Evolutionary conservation across 148 eudicot genomes (phyloP).

Genomic region (Dysphania ambrosioides): DNA sequence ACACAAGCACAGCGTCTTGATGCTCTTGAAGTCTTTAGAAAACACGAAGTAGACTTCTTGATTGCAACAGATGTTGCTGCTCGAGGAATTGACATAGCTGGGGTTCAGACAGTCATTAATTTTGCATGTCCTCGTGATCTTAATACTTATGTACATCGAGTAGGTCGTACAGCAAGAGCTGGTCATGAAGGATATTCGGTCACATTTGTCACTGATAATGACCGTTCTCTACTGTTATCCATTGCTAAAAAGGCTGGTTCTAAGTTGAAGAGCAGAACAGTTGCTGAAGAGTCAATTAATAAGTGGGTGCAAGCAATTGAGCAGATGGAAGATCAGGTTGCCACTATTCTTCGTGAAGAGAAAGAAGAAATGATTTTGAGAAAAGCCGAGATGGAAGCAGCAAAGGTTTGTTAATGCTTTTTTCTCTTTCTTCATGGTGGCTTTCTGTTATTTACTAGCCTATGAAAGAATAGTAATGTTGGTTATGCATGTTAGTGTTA

Average conservation of each 20-base stretch:
- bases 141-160: slow-evolving; percentile 88
- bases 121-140: slow-evolving; percentile 87
- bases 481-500: too few relatives aligned
- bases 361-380: slow-evolving; percentile 96
- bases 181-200: slow-evolving; percentile 92
- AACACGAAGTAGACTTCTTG: slow-evolving; percentile 81
- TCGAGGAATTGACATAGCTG: slow-evolving; percentile 92
- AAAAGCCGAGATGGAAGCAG: slow-evolving; percentile 97
- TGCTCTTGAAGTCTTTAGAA: slow-evolving; percentile 76
- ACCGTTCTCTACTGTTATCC: slow-evolving; percentile 75
- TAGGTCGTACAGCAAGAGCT: slow-evolving; percentile 99
- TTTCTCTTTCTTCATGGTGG: not conserved
- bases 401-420: slow-evolving; percentile 55
- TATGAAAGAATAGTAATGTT: too few relatives aligned
- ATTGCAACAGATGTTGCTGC: slow-evolving; percentile 93
- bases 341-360: slow-evolving; percentile 74
- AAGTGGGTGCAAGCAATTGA: slow-evolving; percentile 78
- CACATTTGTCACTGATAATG: slow-evolving; percentile 90
- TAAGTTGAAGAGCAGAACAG: slow-evolving; percentile 72
- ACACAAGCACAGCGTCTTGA: slow-evolving; percentile 91
- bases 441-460: too few relatives aligned
- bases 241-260: slow-evolving; percentile 94
- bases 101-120: slow-evolving; percentile 84
- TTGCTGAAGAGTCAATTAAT: slow-evolving; percentile 75
- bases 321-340: slow-evolving; percentile 89